Evolutionary conservation across 352 stramenopile species (phyloP).

Genomic region (Phytopythium helicoides): DNA sequence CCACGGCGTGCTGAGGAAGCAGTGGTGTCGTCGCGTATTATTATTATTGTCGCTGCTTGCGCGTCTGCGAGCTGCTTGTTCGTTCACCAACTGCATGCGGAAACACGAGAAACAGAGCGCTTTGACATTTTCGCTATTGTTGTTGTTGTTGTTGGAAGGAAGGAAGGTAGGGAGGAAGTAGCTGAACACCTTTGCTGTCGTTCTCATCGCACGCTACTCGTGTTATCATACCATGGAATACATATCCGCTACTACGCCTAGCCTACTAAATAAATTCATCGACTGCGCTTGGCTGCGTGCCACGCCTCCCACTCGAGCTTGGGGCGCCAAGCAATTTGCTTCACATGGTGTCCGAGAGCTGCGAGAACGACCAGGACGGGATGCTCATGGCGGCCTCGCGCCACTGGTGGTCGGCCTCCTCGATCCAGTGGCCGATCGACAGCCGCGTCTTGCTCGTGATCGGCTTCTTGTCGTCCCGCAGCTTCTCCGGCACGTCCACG

Average conservation of each 20-base stretch:
- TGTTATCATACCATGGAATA: too few relatives aligned
- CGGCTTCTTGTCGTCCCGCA: slow-evolving; percentile 10
- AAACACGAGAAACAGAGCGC: background rate
- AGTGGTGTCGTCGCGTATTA: background rate
- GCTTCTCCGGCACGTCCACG: slow-evolving; percentile 5
- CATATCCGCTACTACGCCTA: too few relatives aligned
- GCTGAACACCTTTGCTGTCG: too few relatives aligned
- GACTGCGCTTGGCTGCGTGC: background rate
- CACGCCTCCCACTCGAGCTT: too few relatives aligned
- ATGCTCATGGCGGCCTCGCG: slow-evolving; percentile 38
- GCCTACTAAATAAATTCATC: slow-evolving; percentile 5
- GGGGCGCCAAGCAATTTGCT: slow-evolving; percentile 32
- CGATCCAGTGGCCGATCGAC: slow-evolving; percentile 54
- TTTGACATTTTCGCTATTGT: background rate
- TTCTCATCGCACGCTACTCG: too few relatives aligned
- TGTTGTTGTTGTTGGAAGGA: too few relatives aligned
- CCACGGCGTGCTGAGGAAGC: slow-evolving; percentile 2
- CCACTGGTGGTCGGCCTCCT: slow-evolving; percentile 58
- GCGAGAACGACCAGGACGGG: slow-evolving; percentile 58
- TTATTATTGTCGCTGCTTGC: slow-evolving; percentile 7
- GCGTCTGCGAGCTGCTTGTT: too few relatives aligned
- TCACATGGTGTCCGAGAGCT: slow-evolving; percentile 34
- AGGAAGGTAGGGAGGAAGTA: too few relatives aligned
- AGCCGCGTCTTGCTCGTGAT: slow-evolving; percentile 24
- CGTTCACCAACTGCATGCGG: background rate